Conservation (phyloP, 1,284 basidiomycete species). For the Erythrobasidium hasegawianum region DNA sequence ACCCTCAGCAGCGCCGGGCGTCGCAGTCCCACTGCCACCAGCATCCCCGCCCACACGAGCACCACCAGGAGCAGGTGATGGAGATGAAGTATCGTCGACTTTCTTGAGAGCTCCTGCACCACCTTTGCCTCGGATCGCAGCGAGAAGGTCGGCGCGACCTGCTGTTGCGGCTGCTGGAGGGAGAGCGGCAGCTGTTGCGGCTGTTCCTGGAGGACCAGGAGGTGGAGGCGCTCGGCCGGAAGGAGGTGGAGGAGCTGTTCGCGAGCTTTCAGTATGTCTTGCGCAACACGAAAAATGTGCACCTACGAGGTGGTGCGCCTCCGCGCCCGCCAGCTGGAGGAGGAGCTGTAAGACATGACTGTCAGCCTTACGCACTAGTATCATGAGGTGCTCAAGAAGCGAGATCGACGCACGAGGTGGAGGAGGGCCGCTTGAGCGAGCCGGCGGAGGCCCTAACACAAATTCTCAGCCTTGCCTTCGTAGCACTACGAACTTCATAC, state of each 20-base stretch:
- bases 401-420: conserved; percentile 36
- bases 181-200: background rate
- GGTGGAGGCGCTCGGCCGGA: conserved; percentile 18
- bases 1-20: conserved; percentile 4
- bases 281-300: background rate
- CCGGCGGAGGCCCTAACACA: background rate
- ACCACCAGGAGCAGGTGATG: background rate
- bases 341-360: too few species aligned
- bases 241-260: conserved; percentile 50
- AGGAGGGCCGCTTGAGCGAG: conserved; percentile 4
- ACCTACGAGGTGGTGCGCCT: conserved; percentile 33
- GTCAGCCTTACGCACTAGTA: too few species aligned
- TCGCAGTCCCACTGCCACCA: background rate
- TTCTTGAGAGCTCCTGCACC: conserved; percentile 14
- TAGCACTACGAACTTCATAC: background rate
- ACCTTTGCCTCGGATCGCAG: conserved; percentile 36
- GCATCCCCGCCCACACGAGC: background rate
- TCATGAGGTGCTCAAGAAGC: too few species aligned
- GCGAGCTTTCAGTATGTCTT: conserved; percentile 14
- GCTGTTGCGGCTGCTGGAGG: conserved; percentile 10
- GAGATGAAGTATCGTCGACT: conserved; percentile 8
- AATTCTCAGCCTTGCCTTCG: conserved; percentile 1
- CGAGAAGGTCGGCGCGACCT: conserved; percentile 45
- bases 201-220: conserved; percentile 20
- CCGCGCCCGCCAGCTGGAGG: conserved; percentile 27